Base-by-base conservation (phyloP, 73 alveolate genomes). In the Stentor coeruleus region DNA sequence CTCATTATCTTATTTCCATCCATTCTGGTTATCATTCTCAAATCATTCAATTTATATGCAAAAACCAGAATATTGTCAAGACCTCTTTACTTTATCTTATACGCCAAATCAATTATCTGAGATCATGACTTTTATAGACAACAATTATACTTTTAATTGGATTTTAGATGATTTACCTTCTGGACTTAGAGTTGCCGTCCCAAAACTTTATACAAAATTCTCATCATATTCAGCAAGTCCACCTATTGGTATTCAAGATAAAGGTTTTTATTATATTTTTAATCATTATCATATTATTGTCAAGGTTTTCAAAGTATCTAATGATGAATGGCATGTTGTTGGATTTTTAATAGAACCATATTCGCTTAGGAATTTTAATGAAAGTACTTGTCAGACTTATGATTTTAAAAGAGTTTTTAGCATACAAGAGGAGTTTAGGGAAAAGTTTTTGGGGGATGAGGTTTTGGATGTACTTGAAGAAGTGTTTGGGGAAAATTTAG, bases 71-170 rank as follows among this genome's bases (percentile, higher is more conserved):
- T n/a, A n/a, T n/a, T n/a, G n/a, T n/a, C n/a, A n/a, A n/a, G n/a
- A n/a, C n/a, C n/a, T n/a, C n/a, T n/a, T n/a, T n/a, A n/a, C n/a
- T n/a, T n/a, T n/a, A n/a, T n/a, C n/a, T n/a, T n/a, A n/a, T n/a
- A n/a, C n/a, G n/a, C n/a, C n/a, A n/a, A n/a, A n/a, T n/a, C n/a
- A n/a, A n/a, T n/a, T n/a, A n/a, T n/a, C n/a, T n/a, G n/a, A n/a
- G n/a, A n/a, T n/a, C n/a, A n/a, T n/a, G n/a, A n/a, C n/a, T n/a
- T n/a, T n/a, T n/a, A 82, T 85, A 37, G 91, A 81, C 33, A 74
- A 85, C 66, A 77, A 82, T 15, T 85, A 85, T 38, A 83, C 89
- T 81, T 84, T 72, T 58, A 42, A 81, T n/a, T 59, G 86, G 90
- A 30, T 33, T 35, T 38, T 85, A 3, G 91, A 85, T 35, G 39